Percentiles rank a stretch among this genome's conserved stretches.
Evolutionary conservation across 2,329 filamentous ascomycete genomes (phyloP).

Genomic region (Ophiostoma populinum): DNA sequence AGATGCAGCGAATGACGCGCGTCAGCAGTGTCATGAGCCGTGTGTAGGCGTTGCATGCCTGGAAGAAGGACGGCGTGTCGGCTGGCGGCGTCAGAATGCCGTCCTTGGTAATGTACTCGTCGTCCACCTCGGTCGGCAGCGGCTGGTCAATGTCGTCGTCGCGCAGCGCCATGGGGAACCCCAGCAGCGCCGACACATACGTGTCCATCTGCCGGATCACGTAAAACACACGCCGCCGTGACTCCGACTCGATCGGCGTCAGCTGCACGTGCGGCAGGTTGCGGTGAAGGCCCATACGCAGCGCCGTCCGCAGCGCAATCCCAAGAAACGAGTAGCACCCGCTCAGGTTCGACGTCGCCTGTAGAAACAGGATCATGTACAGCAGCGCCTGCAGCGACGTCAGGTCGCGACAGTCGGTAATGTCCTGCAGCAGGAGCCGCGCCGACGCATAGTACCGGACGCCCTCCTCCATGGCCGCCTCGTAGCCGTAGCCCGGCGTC

Average conservation of each 20-base stretch:
- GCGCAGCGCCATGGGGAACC: slow-evolving; percentile 45
- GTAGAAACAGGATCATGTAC: slow-evolving; percentile 67
- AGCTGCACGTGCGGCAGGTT: slow-evolving; percentile 47
- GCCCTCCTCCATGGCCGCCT: slow-evolving; percentile 36
- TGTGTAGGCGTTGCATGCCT: slow-evolving; percentile 50
- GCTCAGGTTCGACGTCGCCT: slow-evolving; percentile 61
- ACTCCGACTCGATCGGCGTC: slow-evolving; percentile 44
- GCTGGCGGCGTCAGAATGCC: slow-evolving; percentile 36
- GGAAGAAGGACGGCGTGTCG: slow-evolving; percentile 40
- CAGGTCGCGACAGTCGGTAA: slow-evolving; percentile 56
- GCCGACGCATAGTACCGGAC: slow-evolving; percentile 59
- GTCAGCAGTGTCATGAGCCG: slow-evolving; percentile 44
- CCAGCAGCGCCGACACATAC: slow-evolving; percentile 49
- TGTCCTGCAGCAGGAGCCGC: slow-evolving; percentile 45
- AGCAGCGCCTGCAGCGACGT: slow-evolving; percentile 57
- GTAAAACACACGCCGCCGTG: slow-evolving; percentile 48
- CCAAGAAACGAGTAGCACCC: slow-evolving; percentile 69
- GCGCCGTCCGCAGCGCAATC: slow-evolving; percentile 56
- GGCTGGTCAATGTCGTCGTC: slow-evolving; percentile 51
- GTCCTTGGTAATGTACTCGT: slow-evolving; percentile 46
- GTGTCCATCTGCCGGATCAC: slow-evolving; percentile 54
- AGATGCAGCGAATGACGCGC: slow-evolving; percentile 48
- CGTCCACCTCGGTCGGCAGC: slow-evolving; percentile 46
- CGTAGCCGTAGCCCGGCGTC: slow-evolving; percentile 26
- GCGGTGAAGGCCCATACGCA: slow-evolving; percentile 64